These are phyloP conservation scores for Globisporangium polare DNA, from an alignment of 352 stramenopile species.

Conservation along the genomic window DNA sequence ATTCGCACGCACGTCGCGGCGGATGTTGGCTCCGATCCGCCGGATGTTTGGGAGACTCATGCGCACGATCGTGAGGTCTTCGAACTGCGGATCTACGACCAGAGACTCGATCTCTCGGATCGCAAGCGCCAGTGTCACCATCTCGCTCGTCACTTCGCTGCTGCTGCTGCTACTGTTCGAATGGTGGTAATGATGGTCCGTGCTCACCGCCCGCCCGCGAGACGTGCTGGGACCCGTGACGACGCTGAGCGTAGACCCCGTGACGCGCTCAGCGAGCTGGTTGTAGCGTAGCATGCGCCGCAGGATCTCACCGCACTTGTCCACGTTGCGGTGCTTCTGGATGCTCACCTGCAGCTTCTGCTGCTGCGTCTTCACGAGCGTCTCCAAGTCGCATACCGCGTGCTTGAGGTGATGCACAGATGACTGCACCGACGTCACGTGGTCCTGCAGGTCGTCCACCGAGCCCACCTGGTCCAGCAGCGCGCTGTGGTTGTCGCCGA, in stretches of 20 bases:
- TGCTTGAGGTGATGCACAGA: constrained; percentile 66
- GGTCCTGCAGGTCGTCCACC: constrained; percentile 63
- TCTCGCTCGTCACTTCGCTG: constrained; percentile 28
- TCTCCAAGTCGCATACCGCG: constrained; percentile 57
- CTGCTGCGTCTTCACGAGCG: constrained; percentile 50
- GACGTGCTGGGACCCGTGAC: constrained; percentile 2
- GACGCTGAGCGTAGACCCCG: constrained; percentile 37
- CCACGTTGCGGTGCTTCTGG: constrained; percentile 73
- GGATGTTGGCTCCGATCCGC: constrained; percentile 42
- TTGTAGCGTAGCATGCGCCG: constrained; percentile 73
- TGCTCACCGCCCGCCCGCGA: constrained; percentile 7
- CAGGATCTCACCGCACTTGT: constrained; percentile 71
- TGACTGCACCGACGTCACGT: constrained; percentile 52
- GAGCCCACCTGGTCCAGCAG: constrained; percentile 74
- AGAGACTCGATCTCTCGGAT: constrained; percentile 70
- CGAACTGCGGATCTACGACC: constrained; percentile 47
- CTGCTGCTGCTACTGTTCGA: constrained; percentile 3
- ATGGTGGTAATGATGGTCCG: constrained; percentile 1
- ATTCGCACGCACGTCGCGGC: constrained; percentile 45
- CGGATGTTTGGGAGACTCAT: constrained; percentile 45
- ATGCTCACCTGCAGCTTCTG: constrained; percentile 54
- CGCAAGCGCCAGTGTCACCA: constrained; percentile 58
- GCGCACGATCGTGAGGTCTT: constrained; percentile 62
- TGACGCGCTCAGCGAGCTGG: constrained; percentile 55
- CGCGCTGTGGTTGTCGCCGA: constrained; percentile 67